Conservation (phyloP, 2,329 filamentous ascomycete genomes). For the Herpotrichia juniperi region DNA sequence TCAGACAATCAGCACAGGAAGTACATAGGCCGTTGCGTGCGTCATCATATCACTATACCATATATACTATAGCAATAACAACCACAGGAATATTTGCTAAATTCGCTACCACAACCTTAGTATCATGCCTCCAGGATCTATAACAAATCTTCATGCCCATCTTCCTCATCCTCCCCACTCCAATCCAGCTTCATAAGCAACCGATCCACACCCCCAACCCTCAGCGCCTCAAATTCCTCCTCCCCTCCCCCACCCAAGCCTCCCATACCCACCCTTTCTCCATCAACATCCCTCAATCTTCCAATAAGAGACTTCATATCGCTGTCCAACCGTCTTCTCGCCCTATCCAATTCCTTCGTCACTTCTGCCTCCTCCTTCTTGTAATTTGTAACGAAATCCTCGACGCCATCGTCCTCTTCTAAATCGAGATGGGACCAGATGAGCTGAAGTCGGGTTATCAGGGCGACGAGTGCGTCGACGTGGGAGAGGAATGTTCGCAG, state of each 20-base stretch:
- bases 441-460: slow-evolving; percentile 74
- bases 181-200: slow-evolving; percentile 90
- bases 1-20: no score
- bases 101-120: no score
- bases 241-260: slow-evolving; percentile 19
- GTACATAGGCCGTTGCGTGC: no score
- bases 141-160: slow-evolving; percentile 14
- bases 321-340: slow-evolving; percentile 68
- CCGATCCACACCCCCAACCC: slow-evolving; percentile 80
- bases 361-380: slow-evolving; percentile 75
- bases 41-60: no score
- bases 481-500: slow-evolving; percentile 72
- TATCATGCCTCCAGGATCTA: background rate
- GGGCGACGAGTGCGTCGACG: slow-evolving; percentile 81
- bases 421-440: slow-evolving; percentile 82
- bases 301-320: slow-evolving; percentile 68
- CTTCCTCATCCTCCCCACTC: slow-evolving; percentile 42
- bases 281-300: slow-evolving; percentile 67
- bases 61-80: no score
- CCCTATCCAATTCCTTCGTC: slow-evolving; percentile 65
- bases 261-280: slow-evolving; percentile 45
- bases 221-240: slow-evolving; percentile 70
- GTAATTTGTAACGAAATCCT: slow-evolving; percentile 59
- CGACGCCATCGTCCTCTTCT: slow-evolving; percentile 80
- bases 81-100: no score